Evolutionary conservation across 2,329 filamentous ascomycete genomes (phyloP).

Genomic region (Epichloe typhina): DNA sequence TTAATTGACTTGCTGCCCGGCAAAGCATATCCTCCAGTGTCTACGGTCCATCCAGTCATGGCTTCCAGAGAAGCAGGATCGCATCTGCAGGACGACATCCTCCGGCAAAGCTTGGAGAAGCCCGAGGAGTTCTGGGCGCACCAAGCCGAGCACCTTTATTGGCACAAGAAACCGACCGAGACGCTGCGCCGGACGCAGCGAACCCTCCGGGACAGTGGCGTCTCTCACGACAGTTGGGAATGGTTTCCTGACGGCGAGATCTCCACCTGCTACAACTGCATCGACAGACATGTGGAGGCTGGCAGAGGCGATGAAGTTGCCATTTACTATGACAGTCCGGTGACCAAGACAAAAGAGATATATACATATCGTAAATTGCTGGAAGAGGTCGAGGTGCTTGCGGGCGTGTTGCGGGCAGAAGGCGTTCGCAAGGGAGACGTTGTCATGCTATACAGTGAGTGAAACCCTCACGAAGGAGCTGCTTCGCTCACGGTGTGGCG

Average conservation of each 20-base stretch:
- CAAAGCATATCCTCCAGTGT: too few species aligned
- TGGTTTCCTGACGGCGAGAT: conserved; percentile 89
- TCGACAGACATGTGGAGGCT: conserved; percentile 74
- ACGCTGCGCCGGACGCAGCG: conserved; percentile 49
- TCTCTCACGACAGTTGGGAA: conserved; percentile 63
- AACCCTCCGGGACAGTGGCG: conserved; percentile 45
- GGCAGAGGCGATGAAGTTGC: conserved; percentile 64
- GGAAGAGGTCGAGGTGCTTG: conserved; percentile 67
- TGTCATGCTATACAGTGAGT: conserved; percentile 74
- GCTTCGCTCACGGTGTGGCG: background rate
- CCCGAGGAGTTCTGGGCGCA: conserved; percentile 63
- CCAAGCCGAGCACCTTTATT: conserved; percentile 63
- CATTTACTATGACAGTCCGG: conserved; percentile 79
- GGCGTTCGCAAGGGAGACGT: conserved; percentile 76
- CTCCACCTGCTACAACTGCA: conserved; percentile 81
- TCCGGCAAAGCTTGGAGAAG: conserved; percentile 47
- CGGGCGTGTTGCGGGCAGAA: conserved; percentile 69
- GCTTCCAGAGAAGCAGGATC: conserved; percentile 5
- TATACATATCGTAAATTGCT: conserved; percentile 66
- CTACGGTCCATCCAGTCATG: background rate
- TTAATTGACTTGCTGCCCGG: background rate
- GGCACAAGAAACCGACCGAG: conserved; percentile 62
- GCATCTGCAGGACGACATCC: conserved; percentile 36
- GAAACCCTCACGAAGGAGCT: background rate
- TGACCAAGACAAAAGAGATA: conserved; percentile 57